Percentiles rank a stretch among this genome's conserved stretches.
These are phyloP conservation scores for Diaporthe sp. DNA, from an alignment of 2,329 filamentous ascomycete species.

Conservation along the genomic window DNA sequence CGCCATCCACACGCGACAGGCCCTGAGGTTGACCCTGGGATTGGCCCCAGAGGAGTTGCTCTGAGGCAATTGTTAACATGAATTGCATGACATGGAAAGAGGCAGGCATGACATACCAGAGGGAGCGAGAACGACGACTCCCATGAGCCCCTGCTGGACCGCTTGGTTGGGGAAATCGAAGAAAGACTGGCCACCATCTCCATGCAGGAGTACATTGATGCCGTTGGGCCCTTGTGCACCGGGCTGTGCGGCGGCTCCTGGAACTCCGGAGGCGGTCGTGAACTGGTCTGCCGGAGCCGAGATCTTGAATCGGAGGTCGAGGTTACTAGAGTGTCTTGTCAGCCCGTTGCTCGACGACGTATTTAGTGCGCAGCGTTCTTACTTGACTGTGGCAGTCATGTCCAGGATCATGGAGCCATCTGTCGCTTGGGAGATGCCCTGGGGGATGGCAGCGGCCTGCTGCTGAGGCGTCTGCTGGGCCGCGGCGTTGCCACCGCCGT, in stretches of 20 bases:
- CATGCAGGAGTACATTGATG: slow-evolving; percentile 71
- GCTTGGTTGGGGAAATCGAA: slow-evolving; percentile 70
- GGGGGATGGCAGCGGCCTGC: slow-evolving; percentile 49
- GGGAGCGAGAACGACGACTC: slow-evolving; percentile 67
- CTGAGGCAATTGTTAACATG: not conserved
- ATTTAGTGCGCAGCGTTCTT: slow-evolving; percentile 41
- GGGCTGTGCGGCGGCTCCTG: slow-evolving; percentile 56
- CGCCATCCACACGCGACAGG: slow-evolving; percentile 67
- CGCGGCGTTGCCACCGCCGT: slow-evolving; percentile 31
- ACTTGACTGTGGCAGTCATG: slow-evolving; percentile 68
- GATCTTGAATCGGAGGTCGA: slow-evolving; percentile 69
- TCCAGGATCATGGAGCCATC: slow-evolving; percentile 71
- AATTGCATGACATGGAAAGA: not conserved
- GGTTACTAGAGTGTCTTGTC: slow-evolving; percentile 54
- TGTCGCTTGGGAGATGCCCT: slow-evolving; percentile 59
- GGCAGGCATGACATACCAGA: slow-evolving; percentile 29
- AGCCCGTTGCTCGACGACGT: not conserved
- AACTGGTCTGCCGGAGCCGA: slow-evolving; percentile 68
- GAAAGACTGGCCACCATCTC: slow-evolving; percentile 71
- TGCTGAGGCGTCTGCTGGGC: slow-evolving; percentile 47
- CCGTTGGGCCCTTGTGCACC: slow-evolving; percentile 57
- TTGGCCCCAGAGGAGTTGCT: slow-evolving; percentile 70
- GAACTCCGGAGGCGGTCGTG: slow-evolving; percentile 62
- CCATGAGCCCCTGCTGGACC: slow-evolving; percentile 64
- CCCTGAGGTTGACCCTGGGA: slow-evolving; percentile 69